Conservation (phyloP, 2,329 filamentous ascomycete genomes). For the Coleophoma cylindrospora region DNA sequence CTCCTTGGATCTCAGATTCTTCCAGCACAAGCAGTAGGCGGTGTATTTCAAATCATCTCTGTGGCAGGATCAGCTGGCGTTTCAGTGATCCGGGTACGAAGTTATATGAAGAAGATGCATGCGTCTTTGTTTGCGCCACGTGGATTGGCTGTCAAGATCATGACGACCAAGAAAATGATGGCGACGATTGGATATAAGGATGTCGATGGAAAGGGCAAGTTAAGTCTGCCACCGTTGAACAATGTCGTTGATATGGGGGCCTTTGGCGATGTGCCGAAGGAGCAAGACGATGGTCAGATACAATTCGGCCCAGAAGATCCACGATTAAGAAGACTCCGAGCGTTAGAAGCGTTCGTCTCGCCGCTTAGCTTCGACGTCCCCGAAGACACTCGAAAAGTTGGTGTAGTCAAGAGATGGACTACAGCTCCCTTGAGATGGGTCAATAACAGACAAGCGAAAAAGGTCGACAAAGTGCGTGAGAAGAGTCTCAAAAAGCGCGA, state of each 20-base stretch:
- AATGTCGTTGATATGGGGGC: conserved; percentile 3
- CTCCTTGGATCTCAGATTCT: conserved; percentile 16
- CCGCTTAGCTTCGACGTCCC: conserved; percentile 17
- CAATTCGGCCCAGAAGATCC: conserved; percentile 9
- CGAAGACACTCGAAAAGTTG: conserved; percentile 4
- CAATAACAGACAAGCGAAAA: conserved; percentile 10
- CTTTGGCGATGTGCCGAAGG: background rate
- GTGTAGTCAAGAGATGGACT: conserved; percentile 9
- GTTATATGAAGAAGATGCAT: conserved; percentile 11
- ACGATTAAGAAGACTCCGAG: conserved; percentile 11
- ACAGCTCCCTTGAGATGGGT: conserved; percentile 14
- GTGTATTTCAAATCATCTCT: conserved; percentile 13
- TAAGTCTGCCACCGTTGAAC: conserved; percentile 10
- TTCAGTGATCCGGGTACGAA: conserved; percentile 10
- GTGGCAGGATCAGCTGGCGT: conserved; percentile 12
- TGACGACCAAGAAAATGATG: conserved; percentile 18
- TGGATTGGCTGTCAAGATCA: conserved; percentile 7
- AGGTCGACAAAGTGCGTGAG: conserved; percentile 3
- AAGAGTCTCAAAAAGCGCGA: conserved; percentile 5
- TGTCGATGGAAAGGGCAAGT: conserved; percentile 9
- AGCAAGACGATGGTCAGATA: background rate
- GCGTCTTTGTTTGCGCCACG: conserved; percentile 7
- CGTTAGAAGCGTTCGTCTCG: conserved; percentile 14
- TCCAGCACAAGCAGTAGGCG: conserved; percentile 14
- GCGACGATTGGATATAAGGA: conserved; percentile 5